A percentile compares a stretch with the other conserved stretches of the same genome.
Conservation (phyloP, 306 rosid genomes). For the Betula pendula region DNA sequence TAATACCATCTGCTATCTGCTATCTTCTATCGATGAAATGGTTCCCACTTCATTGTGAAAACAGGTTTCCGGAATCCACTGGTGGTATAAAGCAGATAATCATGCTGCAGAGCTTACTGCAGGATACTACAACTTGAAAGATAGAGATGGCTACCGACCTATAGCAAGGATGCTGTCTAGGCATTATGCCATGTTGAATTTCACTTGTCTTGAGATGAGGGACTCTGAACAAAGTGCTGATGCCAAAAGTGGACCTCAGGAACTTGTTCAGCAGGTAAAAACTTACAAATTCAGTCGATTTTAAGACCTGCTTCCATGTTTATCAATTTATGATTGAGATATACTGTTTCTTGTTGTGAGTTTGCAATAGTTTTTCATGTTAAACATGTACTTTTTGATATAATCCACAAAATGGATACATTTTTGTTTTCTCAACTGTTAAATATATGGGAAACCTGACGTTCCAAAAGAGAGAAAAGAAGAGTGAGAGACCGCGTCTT, state of each 20-base stretch:
- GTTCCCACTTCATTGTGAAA: constrained; percentile 22
- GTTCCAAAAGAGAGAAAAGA: too few relatives aligned
- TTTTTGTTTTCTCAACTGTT: not conserved
- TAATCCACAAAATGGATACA: not conserved
- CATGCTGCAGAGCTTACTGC: constrained; percentile 92
- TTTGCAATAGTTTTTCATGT: not conserved
- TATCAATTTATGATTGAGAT: constrained; percentile 7
- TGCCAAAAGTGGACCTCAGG: constrained; percentile 68
- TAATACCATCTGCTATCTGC: not conserved
- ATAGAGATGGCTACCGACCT: constrained; percentile 87
- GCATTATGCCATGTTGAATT: constrained; percentile 70
- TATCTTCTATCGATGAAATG: constrained; percentile 6
- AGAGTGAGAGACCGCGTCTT: not conserved
- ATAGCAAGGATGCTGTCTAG: constrained; percentile 78
- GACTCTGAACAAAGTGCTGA: constrained; percentile 58
- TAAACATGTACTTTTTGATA: not conserved
- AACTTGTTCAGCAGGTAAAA: constrained; percentile 81
- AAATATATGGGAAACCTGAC: not conserved
- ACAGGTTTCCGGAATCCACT: constrained; percentile 94
- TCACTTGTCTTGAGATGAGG: constrained; percentile 92
- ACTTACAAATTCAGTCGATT: constrained; percentile 3
- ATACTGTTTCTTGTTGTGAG: not conserved
- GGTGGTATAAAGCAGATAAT: constrained; percentile 76
- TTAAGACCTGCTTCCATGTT: constrained; percentile 5
- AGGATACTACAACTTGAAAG: constrained; percentile 76